These are phyloP conservation scores for Physcomitrium patens DNA, from an alignment of 225 moss, liverwort and hornwort species.

Conservation along the genomic window DNA sequence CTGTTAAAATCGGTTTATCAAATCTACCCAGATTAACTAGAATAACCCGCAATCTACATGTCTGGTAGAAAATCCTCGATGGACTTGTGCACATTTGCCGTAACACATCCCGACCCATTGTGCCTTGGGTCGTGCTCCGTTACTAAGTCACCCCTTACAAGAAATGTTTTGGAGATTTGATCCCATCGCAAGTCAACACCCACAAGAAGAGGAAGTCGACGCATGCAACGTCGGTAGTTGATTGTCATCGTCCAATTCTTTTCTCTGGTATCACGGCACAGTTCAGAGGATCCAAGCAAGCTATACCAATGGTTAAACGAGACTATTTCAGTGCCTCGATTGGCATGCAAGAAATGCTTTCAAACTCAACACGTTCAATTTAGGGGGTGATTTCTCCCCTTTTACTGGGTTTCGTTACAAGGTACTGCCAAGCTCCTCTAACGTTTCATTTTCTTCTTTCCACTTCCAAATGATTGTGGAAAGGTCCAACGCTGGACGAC, in stretches of 20 bases:
- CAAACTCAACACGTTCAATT: background rate
- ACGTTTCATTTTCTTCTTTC: background rate
- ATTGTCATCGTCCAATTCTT: background rate
- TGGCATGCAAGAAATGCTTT: background rate
- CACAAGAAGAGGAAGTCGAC: background rate
- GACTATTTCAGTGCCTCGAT: background rate
- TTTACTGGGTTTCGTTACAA: slow-evolving; percentile 7
- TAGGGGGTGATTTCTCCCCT: slow-evolving; percentile 31
- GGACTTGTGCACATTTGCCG: too few relatives aligned
- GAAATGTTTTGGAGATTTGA: background rate
- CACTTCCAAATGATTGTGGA: background rate
- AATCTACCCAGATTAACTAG: too few relatives aligned
- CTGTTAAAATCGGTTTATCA: too few relatives aligned
- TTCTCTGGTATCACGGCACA: background rate
- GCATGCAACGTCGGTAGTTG: background rate
- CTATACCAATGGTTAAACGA: background rate
- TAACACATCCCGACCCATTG: too few relatives aligned
- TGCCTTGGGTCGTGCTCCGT: background rate
- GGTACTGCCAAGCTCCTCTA: slow-evolving; percentile 26
- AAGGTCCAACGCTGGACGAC: background rate
- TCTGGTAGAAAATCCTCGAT: too few relatives aligned
- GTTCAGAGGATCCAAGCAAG: background rate
- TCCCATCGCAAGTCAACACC: background rate
- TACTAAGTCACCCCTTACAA: background rate
- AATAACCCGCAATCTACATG: too few relatives aligned